Conservation (phyloP, 345 rosid genomes). For the Crucihimalaya himalaica region DNA sequence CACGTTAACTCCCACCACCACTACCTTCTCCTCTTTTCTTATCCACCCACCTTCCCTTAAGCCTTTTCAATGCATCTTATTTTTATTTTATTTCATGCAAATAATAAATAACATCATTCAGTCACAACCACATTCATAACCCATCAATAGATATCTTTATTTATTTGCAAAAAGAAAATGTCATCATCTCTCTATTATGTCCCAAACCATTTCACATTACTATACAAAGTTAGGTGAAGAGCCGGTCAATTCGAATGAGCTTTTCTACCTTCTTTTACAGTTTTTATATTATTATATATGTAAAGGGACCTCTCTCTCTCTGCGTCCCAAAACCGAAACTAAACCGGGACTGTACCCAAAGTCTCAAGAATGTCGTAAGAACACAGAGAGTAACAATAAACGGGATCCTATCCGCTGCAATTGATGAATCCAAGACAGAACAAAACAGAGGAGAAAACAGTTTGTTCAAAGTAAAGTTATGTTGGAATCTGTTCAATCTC, state of each 20-base stretch:
- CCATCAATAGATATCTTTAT: background rate
- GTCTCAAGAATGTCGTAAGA: constrained; percentile 35
- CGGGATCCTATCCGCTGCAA: constrained; percentile 19
- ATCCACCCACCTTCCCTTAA: constrained; percentile 30
- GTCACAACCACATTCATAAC: constrained; percentile 16
- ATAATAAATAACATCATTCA: background rate
- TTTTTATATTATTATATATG: background rate
- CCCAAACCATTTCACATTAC: constrained; percentile 25
- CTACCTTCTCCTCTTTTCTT: constrained; percentile 31
- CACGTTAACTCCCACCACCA: constrained; percentile 38
- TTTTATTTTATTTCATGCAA: background rate
- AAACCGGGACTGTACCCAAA: constrained; percentile 32
- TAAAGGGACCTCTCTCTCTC: constrained; percentile 12
- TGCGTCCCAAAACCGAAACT: constrained; percentile 20
- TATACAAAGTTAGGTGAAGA: constrained; percentile 34
- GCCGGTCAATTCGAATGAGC: constrained; percentile 30
- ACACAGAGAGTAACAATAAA: constrained; percentile 26
- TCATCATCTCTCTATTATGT: constrained; percentile 23
- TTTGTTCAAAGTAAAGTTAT: constrained; percentile 12
- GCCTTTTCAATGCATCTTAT: constrained; percentile 24
- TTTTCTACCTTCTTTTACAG: constrained; percentile 20
- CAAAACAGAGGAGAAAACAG: constrained; percentile 36
- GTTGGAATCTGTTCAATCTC: constrained; percentile 14
- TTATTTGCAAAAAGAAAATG: background rate
- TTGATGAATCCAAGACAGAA: constrained; percentile 20